These are phyloP conservation scores for Diaporthe sp. DNA, from an alignment of 2,329 filamentous ascomycete species.

Conservation along the genomic window DNA sequence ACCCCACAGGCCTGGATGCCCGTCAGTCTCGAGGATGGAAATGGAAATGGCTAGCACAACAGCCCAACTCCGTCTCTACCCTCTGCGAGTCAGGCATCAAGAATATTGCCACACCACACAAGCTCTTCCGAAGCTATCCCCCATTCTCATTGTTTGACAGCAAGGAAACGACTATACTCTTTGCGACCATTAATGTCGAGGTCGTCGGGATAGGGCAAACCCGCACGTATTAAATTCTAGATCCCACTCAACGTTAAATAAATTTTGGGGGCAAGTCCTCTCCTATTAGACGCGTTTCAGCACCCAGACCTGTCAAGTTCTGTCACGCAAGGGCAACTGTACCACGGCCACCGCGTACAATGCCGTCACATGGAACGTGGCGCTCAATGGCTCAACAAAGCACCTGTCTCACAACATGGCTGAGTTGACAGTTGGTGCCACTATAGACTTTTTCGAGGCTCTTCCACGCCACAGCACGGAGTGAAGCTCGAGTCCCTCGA, in stretches of 20 bases:
- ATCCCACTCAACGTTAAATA: too few species aligned
- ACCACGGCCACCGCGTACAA: background rate
- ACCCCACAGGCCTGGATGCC: background rate
- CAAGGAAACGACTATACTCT: background rate
- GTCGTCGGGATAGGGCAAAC: too few species aligned
- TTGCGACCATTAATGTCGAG: background rate
- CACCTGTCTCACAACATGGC: background rate
- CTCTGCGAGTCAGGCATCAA: background rate
- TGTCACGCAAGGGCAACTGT: background rate
- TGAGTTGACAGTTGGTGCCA: constrained; percentile 4
- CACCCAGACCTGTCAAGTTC: background rate
- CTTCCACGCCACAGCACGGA: background rate
- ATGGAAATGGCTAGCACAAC: background rate
- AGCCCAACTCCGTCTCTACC: background rate
- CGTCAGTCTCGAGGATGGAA: background rate
- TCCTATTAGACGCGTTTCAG: background rate
- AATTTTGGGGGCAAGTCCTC: background rate
- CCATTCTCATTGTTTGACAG: background rate
- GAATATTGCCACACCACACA: background rate
- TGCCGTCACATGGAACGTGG: constrained; percentile 21
- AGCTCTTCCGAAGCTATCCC: background rate
- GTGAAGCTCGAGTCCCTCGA: background rate
- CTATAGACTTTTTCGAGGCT: background rate
- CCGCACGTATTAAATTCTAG: too few species aligned
- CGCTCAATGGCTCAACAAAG: constrained; percentile 18